phyloP scores from a whole-genome alignment of 306 rosid species.

The Cajanus cajan region DNA sequence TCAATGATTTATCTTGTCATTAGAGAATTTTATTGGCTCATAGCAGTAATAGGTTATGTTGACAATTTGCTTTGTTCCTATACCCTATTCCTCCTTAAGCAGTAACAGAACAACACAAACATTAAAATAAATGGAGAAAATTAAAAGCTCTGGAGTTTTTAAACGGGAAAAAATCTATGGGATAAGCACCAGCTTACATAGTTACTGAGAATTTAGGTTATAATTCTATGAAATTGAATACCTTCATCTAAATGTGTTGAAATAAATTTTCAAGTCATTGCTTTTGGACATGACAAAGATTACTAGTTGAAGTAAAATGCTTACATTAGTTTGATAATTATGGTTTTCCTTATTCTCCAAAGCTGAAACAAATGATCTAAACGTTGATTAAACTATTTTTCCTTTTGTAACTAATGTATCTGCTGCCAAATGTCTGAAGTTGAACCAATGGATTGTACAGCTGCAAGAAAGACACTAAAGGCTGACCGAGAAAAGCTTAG shows the following conservation, averaged over 20 bases:
- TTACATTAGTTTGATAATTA: neutral
- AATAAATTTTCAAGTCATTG: neutral
- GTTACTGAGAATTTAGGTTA: neutral
- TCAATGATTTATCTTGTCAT: neutral
- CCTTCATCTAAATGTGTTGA: neutral
- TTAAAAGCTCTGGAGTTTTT: neutral
- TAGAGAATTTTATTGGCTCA: neutral
- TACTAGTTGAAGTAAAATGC: slow-evolving; percentile 14
- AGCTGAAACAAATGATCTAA: slow-evolving; percentile 17
- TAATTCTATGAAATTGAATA: neutral
- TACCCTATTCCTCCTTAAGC: neutral
- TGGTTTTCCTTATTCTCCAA: slow-evolving; percentile 5
- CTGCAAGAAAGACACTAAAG: slow-evolving; percentile 77
- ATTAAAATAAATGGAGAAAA: neutral
- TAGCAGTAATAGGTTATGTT: neutral
- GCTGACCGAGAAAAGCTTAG: slow-evolving; percentile 88
- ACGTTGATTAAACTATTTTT: neutral
- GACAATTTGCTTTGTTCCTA: neutral
- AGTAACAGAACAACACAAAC: neutral
- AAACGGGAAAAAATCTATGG: neutral
- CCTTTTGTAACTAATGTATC: slow-evolving; percentile 20
- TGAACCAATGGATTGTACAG: slow-evolving; percentile 56
- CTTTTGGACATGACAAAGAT: neutral
- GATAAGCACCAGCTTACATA: neutral
- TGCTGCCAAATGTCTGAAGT: slow-evolving; percentile 56